These are phyloP conservation scores for Udeniomyces megalosporus DNA, from an alignment of 768 basidiomycete species.

Conservation along the genomic window DNA sequence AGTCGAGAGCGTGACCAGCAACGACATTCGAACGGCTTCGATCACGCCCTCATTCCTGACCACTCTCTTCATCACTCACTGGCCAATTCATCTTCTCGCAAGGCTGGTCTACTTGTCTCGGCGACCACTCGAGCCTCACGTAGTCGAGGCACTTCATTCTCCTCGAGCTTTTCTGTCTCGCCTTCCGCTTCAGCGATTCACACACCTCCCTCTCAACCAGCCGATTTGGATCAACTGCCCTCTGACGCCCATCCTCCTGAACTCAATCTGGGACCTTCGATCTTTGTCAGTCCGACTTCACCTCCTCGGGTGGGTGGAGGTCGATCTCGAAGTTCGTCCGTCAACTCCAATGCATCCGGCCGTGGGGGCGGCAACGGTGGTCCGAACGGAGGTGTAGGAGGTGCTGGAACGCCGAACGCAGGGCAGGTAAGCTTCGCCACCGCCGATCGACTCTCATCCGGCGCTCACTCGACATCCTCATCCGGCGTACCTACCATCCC, in stretches of 20 bases:
- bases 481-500: slow-evolving; percentile 21
- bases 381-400: slow-evolving; percentile 20
- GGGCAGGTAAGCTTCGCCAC: slow-evolving; percentile 21
- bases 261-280: slow-evolving; percentile 17
- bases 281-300: slow-evolving; percentile 18
- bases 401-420: too few species aligned
- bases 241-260: background rate
- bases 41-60: too few species aligned
- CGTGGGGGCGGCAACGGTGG: slow-evolving; percentile 17
- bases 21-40: background rate
- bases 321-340: slow-evolving; percentile 23
- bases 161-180: slow-evolving; percentile 11
- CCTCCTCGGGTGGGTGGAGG: slow-evolving; percentile 7
- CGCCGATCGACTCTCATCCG: slow-evolving; percentile 21
- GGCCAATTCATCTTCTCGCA: background rate
- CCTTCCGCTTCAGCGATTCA: background rate
- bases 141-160: slow-evolving; percentile 18
- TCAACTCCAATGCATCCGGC: slow-evolving; percentile 17
- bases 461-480: slow-evolving; percentile 16
- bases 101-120: slow-evolving; percentile 1
- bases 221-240: too few species aligned
- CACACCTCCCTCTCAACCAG: background rate
- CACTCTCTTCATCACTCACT: slow-evolving; percentile 14
- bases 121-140: slow-evolving; percentile 5
- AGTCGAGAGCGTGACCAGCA: background rate